These are phyloP conservation scores for Purpureocillium lavendulum DNA, from an alignment of 2,329 filamentous ascomycete species.

Conservation along the genomic window DNA sequence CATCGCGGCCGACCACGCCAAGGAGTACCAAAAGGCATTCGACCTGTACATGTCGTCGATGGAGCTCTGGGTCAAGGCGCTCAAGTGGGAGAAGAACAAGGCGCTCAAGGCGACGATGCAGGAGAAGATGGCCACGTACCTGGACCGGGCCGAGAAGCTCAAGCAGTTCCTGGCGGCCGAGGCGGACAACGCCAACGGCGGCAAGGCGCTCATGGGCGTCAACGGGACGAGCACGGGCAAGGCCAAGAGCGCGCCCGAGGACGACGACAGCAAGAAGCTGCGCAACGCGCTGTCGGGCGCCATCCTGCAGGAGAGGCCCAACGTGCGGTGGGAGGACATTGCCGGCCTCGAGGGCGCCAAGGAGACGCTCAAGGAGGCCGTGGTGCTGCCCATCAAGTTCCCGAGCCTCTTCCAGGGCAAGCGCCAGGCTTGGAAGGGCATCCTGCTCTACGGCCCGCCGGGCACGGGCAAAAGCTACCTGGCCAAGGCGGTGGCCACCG, in stretches of 20 bases:
- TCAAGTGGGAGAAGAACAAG: constrained; percentile 99
- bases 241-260: constrained; percentile 57
- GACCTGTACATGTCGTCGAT: constrained; percentile 92
- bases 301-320: constrained; percentile 90
- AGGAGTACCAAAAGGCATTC: constrained; percentile 96
- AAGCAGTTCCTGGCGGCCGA: constrained; percentile 83
- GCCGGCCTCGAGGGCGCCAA: constrained; percentile 91
- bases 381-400: constrained; percentile 96
- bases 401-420: constrained; percentile 94
- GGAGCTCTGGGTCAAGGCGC: constrained; percentile 95
- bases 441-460: constrained; percentile 88
- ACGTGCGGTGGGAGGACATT: constrained; percentile 97
- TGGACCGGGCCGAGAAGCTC: constrained; percentile 97
- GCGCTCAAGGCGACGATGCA: constrained; percentile 97
- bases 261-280: constrained; percentile 93
- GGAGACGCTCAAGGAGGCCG: constrained; percentile 94
- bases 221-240: constrained; percentile 61
- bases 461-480: constrained; percentile 97
- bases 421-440: constrained; percentile 96
- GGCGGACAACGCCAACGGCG: constrained; percentile 57
- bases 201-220: constrained; percentile 54
- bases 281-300: constrained; percentile 83
- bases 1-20: constrained; percentile 90
- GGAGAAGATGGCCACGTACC: constrained; percentile 90
- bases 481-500: constrained; percentile 93